Evolutionary conservation across 2,329 filamentous ascomycete genomes (phyloP).

Genomic region (Zymoseptoria brevis): DNA sequence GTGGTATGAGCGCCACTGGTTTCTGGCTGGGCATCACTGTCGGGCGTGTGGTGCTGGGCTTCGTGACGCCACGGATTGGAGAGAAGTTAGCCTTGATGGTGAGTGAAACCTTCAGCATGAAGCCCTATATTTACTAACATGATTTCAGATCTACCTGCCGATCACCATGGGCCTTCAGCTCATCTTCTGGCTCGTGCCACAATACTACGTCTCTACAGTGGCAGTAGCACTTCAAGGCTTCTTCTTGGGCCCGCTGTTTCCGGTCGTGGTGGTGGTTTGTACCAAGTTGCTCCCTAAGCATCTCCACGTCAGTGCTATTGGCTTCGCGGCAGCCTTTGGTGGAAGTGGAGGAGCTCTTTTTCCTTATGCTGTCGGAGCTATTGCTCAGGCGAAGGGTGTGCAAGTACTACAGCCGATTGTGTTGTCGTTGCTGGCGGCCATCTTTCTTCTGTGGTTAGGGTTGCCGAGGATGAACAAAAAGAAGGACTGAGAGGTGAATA

Average conservation of each 20-base stretch:
- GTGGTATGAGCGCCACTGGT: slow-evolving; percentile 67
- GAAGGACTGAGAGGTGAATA: slow-evolving; percentile 20
- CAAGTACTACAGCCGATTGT: slow-evolving; percentile 54
- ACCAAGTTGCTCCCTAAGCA: slow-evolving; percentile 67
- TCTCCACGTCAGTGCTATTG: slow-evolving; percentile 71
- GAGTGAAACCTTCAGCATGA: slow-evolving; percentile 11
- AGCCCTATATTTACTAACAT: not conserved
- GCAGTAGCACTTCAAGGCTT: slow-evolving; percentile 67
- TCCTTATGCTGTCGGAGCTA: slow-evolving; percentile 59
- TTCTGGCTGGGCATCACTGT: slow-evolving; percentile 80
- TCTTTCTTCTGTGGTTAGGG: slow-evolving; percentile 45
- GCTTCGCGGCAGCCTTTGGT: slow-evolving; percentile 71
- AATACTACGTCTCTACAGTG: slow-evolving; percentile 64
- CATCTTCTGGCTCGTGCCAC: slow-evolving; percentile 73
- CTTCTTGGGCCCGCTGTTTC: slow-evolving; percentile 73
- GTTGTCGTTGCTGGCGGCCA: slow-evolving; percentile 45
- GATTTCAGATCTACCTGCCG: slow-evolving; percentile 53
- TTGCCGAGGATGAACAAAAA: slow-evolving; percentile 42
- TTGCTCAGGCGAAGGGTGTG: slow-evolving; percentile 55
- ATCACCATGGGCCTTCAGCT: slow-evolving; percentile 54
- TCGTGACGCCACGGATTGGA: slow-evolving; percentile 64
- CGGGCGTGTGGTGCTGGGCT: slow-evolving; percentile 64
- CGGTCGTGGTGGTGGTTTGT: slow-evolving; percentile 62
- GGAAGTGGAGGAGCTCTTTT: slow-evolving; percentile 61
- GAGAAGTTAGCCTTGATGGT: slow-evolving; percentile 53